Conservation (phyloP, 2,329 filamentous ascomycete genomes). For the Conoideocrella luteorostrata region DNA sequence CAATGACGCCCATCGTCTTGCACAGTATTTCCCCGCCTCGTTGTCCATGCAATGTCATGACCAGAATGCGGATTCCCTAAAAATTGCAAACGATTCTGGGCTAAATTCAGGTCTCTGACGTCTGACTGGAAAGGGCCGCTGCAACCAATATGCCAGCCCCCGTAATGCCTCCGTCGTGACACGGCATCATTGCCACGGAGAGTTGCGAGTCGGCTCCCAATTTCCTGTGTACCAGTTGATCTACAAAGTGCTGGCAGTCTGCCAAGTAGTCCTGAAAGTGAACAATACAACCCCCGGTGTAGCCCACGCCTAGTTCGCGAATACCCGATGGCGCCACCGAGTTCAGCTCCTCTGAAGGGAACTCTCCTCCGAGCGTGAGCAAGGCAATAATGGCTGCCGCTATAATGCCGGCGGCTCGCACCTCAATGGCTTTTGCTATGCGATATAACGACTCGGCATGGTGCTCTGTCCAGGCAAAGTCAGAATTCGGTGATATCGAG, state of each 20-base stretch:
- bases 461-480: slow-evolving; percentile 57
- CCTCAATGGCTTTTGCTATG: slow-evolving; percentile 64
- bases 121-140: slow-evolving; percentile 27
- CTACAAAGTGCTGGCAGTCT: slow-evolving; percentile 64
- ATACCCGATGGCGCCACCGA: slow-evolving; percentile 11
- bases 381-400: slow-evolving; percentile 68
- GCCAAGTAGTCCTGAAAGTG: slow-evolving; percentile 68
- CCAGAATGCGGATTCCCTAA: no score
- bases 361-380: slow-evolving; percentile 61
- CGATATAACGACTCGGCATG: slow-evolving; percentile 54
- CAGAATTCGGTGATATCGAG: slow-evolving; percentile 36
- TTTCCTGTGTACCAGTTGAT: slow-evolving; percentile 37
- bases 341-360: slow-evolving; percentile 33
- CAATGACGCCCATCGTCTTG: no score
- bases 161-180: slow-evolving; percentile 56
- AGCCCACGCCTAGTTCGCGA: slow-evolving; percentile 65
- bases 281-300: slow-evolving; percentile 75
- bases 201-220: slow-evolving; percentile 26
- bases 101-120: not conserved
- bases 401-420: slow-evolving; percentile 66
- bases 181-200: slow-evolving; percentile 45
- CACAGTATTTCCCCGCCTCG: no score
- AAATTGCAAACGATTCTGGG: no score
- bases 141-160: slow-evolving; percentile 56
- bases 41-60: no score